phyloP scores from a whole-genome alignment of 257 asterid genomes.

The Sherardia arvensis region DNA sequence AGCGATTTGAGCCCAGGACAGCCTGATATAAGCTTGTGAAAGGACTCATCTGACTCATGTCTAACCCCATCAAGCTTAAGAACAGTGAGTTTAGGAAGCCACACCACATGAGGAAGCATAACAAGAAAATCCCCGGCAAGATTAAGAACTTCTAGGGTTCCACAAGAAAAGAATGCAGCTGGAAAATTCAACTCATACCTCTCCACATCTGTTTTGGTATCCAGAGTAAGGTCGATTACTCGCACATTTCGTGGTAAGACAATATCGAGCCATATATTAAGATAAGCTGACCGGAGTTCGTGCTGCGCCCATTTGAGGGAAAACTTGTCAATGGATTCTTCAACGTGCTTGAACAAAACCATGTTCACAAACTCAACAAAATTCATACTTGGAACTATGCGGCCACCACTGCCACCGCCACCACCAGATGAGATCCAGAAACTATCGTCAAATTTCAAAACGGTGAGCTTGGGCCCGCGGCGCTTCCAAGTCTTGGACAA shows the following conservation, averaged over 20 bases:
- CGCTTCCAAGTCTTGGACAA: neutral
- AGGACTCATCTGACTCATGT: neutral
- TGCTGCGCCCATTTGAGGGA: neutral
- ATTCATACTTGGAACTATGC: neutral
- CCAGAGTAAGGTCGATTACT: neutral
- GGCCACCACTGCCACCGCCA: neutral
- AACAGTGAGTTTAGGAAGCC: too few relatives aligned
- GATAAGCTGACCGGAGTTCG: neutral
- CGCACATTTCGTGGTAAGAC: too few relatives aligned
- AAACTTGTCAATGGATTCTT: neutral
- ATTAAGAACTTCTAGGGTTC: neutral
- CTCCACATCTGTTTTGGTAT: neutral
- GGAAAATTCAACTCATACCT: neutral
- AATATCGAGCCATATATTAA: neutral
- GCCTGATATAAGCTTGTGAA: neutral
- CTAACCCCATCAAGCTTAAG: neutral
- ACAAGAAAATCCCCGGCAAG: neutral
- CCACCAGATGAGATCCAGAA: neutral
- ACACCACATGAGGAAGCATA: neutral
- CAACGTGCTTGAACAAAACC: neutral
- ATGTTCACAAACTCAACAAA: neutral
- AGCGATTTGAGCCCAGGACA: neutral
- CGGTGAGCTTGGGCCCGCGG: neutral
- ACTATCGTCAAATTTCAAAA: neutral
- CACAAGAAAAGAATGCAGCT: neutral